Evolutionary conservation across 2,329 filamentous ascomycete genomes (phyloP), one percentile per base, ranked within the genome.

Genomic region (Pseudogymnoascus sp.): DNA sequence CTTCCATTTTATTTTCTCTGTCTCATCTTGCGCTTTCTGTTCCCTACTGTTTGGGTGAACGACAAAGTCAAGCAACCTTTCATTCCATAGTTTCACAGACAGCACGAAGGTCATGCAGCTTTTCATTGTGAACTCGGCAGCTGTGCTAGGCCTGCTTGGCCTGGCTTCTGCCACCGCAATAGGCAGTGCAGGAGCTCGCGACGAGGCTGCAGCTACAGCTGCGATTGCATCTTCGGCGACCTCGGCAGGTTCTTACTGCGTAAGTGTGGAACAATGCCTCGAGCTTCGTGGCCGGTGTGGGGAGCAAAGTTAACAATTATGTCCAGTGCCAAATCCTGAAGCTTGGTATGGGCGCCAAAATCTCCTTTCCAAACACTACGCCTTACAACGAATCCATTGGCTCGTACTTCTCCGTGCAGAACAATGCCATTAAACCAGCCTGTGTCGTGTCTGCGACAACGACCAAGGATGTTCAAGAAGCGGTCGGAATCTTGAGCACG

Each of bases 371-470:
- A 35, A 14, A 29, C 29, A 63, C 26, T 26, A 61, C 61, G 14
- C 10, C 45, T n/a, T 64, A 63, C 35, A 52, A 62, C 26, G 35
- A 16, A 29, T 62, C 52, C 29, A 14, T 35, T 29, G 37, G 23
- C 6, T 60, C 61, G 2, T 62, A 45, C 63, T 71, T 63, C 49
- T 70, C 65, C 23, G 64, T 37, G 7, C 61, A 64, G 7, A 62
- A 66, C 21, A 66, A 63, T n/a, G 43, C n/a, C 19, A 61, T 69
- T 5, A 62, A 61, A 4, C 70, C 72, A 11, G 67, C 64, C 43
- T 73, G 72, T 60, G 64, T 73, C 60, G 67, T 72, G 10, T 64
- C 66, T 2, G 69, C 71, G 2, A 59, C 55, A 6, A 65, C 63
- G 19, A 63, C 68, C 1, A 31, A 55, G 4, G 71, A 73, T 60